Conservation (phyloP, 208 protist genomes). For the Wallacemonas rigidus region DNA sequence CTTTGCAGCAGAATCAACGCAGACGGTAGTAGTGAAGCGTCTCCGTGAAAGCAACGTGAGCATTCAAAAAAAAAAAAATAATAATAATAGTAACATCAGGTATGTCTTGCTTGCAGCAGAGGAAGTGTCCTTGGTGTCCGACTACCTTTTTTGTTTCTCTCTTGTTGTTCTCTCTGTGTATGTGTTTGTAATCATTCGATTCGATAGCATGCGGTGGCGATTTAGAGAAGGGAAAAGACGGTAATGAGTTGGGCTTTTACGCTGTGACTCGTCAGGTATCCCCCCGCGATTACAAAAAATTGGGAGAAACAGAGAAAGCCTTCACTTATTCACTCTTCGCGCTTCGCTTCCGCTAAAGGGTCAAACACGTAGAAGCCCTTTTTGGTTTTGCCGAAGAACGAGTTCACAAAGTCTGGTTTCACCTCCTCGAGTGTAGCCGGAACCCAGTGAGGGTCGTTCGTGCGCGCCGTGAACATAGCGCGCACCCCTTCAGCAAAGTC, state of each 20-base stretch:
- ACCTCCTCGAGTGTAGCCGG: constrained; percentile 36
- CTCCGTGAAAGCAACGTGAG: no score
- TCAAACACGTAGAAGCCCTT: constrained; percentile 32
- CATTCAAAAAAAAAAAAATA: no score
- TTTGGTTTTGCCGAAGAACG: constrained; percentile 29
- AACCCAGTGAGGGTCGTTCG: constrained; percentile 44
- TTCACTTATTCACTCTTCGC: not conserved
- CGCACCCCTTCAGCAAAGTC: constrained; percentile 58
- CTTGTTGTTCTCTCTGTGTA: no score
- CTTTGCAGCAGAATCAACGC: no score
- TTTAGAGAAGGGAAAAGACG: no score
- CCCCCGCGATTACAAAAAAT: not conserved
- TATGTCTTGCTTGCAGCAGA: no score
- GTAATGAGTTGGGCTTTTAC: not conserved
- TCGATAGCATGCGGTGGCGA: no score
- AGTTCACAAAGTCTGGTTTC: constrained; percentile 24
- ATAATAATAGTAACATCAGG: no score
- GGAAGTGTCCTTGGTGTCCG: no score
- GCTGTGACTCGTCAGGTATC: not conserved
- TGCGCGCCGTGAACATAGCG: constrained; percentile 45
- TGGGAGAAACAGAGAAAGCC: not conserved
- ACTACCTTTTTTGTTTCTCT: no score
- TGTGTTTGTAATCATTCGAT: no score
- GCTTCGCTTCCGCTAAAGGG: constrained; percentile 7
- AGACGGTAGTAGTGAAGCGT: no score